These are phyloP conservation scores for Zygoascus biomembranicola DNA, from an alignment of 805 yeast genomes.

Conservation along the genomic window DNA sequence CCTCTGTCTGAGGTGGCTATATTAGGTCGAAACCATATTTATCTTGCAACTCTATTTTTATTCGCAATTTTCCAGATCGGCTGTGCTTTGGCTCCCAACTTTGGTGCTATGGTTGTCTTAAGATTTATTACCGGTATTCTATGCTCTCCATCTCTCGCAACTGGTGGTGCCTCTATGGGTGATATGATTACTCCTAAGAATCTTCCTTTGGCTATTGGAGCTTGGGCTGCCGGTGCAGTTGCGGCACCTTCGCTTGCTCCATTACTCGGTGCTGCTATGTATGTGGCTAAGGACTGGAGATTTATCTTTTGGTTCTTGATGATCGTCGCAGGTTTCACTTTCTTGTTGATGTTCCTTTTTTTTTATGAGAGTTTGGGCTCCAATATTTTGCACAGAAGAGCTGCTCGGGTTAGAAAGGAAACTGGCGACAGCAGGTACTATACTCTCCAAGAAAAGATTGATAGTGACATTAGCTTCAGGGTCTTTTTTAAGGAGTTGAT, in stretches of 20 bases:
- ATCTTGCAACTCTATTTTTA: slow-evolving; percentile 37
- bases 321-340: slow-evolving; percentile 31
- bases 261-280: slow-evolving; percentile 45
- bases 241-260: slow-evolving; percentile 53
- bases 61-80: slow-evolving; percentile 50
- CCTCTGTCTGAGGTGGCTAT: slow-evolving; percentile 46
- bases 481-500: slow-evolving; percentile 12
- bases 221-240: slow-evolving; percentile 48
- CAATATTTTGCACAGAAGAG: slow-evolving; percentile 7
- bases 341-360: slow-evolving; percentile 22
- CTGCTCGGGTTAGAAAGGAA: slow-evolving; percentile 29
- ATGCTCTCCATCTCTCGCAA: slow-evolving; percentile 48
- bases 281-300: slow-evolving; percentile 40
- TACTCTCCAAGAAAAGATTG: slow-evolving; percentile 3
- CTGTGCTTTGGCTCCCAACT: slow-evolving; percentile 41
- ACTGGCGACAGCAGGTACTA: slow-evolving; percentile 37
- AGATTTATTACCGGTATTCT: slow-evolving; percentile 48
- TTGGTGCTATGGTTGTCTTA: slow-evolving; percentile 42
- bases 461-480: neutral
- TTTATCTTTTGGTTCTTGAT: slow-evolving; percentile 47
- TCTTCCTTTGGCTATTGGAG: slow-evolving; percentile 39
- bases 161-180: slow-evolving; percentile 51
- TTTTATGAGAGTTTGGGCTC: slow-evolving; percentile 1
- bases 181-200: slow-evolving; percentile 37
- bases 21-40: slow-evolving; percentile 40